phyloP scores from a whole-genome alignment of 495 filamentous ascomycete genomes.

The Xylaria longipes region DNA sequence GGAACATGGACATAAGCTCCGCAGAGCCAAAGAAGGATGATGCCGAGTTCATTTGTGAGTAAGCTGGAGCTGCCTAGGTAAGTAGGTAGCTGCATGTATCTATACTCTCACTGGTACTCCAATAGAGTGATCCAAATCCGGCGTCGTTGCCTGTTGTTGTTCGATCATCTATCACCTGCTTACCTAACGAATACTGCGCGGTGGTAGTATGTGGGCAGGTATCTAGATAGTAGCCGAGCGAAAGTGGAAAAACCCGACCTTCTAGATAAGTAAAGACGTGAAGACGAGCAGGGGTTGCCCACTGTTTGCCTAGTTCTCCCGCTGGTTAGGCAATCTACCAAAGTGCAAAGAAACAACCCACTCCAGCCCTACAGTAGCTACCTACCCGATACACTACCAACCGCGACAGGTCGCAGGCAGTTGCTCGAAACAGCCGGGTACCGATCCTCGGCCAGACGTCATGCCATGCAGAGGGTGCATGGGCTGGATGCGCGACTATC shows the following conservation, averaged over 20 bases:
- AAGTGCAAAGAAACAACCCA: not conserved
- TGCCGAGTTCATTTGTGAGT: not conserved
- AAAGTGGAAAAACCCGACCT: conserved; percentile 24
- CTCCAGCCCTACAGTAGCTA: conserved; percentile 11
- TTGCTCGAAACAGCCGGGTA: conserved; percentile 1
- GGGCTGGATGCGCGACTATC: conserved; percentile 16
- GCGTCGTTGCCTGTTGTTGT: not conserved
- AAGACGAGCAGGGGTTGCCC: not conserved
- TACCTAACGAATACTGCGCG: not conserved
- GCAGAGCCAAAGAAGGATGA: not conserved
- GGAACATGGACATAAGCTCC: not conserved
- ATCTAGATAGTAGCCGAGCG: conserved; percentile 3
- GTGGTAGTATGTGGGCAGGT: not conserved
- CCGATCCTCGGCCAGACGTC: conserved; percentile 11
- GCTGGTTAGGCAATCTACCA: not conserved
- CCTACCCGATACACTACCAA: not conserved
- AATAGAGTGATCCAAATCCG: not conserved
- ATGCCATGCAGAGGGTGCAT: conserved; percentile 16
- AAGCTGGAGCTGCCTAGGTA: not conserved
- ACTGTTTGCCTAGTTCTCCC: conserved; percentile 21
- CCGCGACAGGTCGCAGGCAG: not conserved
- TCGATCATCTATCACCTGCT: not conserved
- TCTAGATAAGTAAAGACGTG: not conserved
- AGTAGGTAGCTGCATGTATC: not conserved
- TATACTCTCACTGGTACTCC: not conserved